Evolutionary conservation across 2,329 filamentous ascomycete species (phyloP).

Genomic region (Chrysoporthe puriensis): DNA sequence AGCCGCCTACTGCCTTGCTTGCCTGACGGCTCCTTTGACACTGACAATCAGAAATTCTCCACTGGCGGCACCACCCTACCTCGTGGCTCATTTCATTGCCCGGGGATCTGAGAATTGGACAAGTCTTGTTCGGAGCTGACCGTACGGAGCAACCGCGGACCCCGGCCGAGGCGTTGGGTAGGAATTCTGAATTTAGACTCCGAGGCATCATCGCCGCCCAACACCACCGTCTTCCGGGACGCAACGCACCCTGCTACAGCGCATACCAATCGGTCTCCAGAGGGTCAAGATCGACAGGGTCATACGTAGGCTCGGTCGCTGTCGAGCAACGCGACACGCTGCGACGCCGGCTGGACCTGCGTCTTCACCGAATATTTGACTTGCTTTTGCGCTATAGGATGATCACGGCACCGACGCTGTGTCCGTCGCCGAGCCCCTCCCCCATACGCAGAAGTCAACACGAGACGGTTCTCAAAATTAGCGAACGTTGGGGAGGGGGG

Average conservation of each 20-base stretch:
- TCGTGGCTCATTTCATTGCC: conserved; percentile 23
- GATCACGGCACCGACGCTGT: neutral
- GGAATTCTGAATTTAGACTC: neutral
- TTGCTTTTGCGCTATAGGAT: neutral
- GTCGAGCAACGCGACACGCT: neutral
- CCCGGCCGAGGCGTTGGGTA: neutral
- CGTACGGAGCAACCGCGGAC: neutral
- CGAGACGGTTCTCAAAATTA: neutral
- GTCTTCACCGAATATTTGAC: conserved; percentile 9
- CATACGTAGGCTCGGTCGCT: neutral
- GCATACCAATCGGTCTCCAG: neutral
- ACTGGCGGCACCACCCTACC: conserved; percentile 24
- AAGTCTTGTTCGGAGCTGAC: neutral
- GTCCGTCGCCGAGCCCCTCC: no score
- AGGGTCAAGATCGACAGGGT: neutral
- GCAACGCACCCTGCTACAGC: neutral
- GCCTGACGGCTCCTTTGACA: conserved; percentile 1
- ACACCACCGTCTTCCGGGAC: neutral
- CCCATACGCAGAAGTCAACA: neutral
- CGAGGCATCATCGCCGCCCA: neutral
- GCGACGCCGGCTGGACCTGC: neutral
- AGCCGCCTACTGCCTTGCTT: neutral
- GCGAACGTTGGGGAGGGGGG: neutral
- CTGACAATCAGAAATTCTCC: conserved; percentile 21
- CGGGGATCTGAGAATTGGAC: neutral